Base-by-base conservation (phyloP, 768 basidiomycete genomes). In the button mushroom (Agaricus bisporus) region DNA sequence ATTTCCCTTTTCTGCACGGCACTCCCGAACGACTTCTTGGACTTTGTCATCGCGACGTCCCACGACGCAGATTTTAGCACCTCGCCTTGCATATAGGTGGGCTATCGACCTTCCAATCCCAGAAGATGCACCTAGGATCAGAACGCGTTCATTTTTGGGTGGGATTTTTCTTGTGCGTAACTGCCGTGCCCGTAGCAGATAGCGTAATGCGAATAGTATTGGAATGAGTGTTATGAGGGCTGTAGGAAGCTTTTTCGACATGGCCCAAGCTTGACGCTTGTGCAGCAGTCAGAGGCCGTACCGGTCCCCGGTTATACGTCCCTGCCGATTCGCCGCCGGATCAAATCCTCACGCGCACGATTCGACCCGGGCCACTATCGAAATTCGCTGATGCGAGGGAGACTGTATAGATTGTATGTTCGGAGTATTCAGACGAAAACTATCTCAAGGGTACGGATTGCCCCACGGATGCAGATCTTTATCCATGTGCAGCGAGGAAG, bases 51-150 rank as follows among this genome's bases (percentile, higher is more conserved):
- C 67, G 51, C 88, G 71, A 28, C 92, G 75, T 0, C 87, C 90
- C 6, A 91, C 83, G 14, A 94, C 61, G 61, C 86, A 92, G 6
- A 88, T 78, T 48, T 72, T 73, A 6, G 89, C 89, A 6, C 91
- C 91, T n/a, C 88, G 74, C 50, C 71, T 64, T 4, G 88, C 83
- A 59, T 95, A 95, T 57, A 77, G 70, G 11, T 75, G 70, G 1
- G 91, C 90, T 41, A 95, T 70, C 4, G 78, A 72, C 41, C 78
- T 75, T 1, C 94, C 94, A 22, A 95, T 82, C 0, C 94, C 94
- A 44, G 85, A 85, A 1, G 89, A 87, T 1, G 86, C 91, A 5
- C 94, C 94, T 6, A 97, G 66, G 45, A 97, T 72, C 1, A 97
- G 65, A 5, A 94, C 86, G 0, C 90, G 81, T 63, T 95, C 93